A percentile compares a stretch with the other conserved stretches of the same genome.
Conservation (phyloP, 2,329 filamentous ascomycete species). For the Hypoxylon sp. region DNA sequence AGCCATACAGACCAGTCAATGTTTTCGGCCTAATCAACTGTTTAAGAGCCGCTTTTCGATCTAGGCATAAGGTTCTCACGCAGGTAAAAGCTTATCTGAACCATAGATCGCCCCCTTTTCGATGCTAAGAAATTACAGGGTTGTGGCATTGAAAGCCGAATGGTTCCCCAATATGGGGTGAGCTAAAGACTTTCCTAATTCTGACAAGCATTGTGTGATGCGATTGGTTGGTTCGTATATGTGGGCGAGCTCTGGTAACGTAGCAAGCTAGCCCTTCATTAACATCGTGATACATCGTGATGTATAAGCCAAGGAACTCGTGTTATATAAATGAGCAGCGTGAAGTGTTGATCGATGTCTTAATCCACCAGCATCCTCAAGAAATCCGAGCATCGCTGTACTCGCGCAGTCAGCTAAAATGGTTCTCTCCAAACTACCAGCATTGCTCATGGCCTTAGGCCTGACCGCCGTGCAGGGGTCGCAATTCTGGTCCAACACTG, state of each 20-base stretch:
- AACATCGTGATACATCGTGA: neutral
- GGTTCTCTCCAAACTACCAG: slow-evolving; percentile 19
- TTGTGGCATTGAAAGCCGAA: neutral
- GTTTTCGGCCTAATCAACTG: slow-evolving; percentile 15
- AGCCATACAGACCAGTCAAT: neutral
- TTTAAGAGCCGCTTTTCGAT: neutral
- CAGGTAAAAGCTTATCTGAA: slow-evolving; percentile 10
- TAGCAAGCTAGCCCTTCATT: neutral
- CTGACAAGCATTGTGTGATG: neutral
- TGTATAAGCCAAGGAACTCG: slow-evolving; percentile 9
- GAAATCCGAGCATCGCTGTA: neutral
- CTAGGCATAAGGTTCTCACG: slow-evolving; percentile 2
- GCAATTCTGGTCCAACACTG: slow-evolving; percentile 60
- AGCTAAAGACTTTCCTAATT: slow-evolving; percentile 9
- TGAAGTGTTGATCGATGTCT: neutral
- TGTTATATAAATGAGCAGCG: neutral
- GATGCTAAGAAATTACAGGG: neutral
- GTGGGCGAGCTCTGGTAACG: slow-evolving; percentile 7
- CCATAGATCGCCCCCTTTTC: neutral
- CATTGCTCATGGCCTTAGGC: slow-evolving; percentile 47
- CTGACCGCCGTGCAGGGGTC: slow-evolving; percentile 52
- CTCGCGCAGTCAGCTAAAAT: slow-evolving; percentile 7
- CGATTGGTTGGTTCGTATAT: slow-evolving; percentile 33
- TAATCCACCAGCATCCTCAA: neutral
- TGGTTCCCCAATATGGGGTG: neutral